phyloP scores from a whole-genome alignment of 352 stramenopile genomes.

The Phytophthora tubulina region DNA sequence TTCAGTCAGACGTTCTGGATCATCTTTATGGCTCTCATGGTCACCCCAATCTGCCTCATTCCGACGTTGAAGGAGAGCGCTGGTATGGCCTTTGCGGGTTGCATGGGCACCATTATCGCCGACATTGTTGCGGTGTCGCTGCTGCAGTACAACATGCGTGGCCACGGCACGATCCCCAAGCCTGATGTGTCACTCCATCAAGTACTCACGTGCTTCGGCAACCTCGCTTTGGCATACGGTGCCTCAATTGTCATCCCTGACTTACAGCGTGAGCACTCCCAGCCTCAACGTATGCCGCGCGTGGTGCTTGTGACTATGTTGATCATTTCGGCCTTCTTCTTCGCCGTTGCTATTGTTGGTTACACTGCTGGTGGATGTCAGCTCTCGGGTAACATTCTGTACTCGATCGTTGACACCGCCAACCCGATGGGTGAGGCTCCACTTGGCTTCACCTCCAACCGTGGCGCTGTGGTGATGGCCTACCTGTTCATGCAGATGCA shows the following conservation, averaged over 20 bases:
- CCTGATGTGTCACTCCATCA: conserved; percentile 29
- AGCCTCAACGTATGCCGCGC: conserved; percentile 30
- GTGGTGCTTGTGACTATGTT: conserved; percentile 27
- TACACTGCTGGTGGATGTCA: conserved; percentile 34
- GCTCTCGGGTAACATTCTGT: conserved; percentile 35
- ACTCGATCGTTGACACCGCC: conserved; percentile 32
- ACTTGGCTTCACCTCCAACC: conserved; percentile 33
- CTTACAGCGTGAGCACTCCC: conserved; percentile 29
- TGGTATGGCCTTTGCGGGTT: conserved; percentile 22
- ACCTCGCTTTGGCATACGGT: conserved; percentile 32
- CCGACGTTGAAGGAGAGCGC: conserved; percentile 35
- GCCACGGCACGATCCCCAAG: conserved; percentile 22
- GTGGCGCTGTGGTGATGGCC: conserved; percentile 31
- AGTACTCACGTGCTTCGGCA: conserved; percentile 31
- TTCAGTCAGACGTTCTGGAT: conserved; percentile 42
- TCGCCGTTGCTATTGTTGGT: conserved; percentile 21
- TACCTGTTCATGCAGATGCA: conserved; percentile 44
- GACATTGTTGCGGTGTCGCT: conserved; percentile 29
- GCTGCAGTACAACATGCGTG: conserved; percentile 35
- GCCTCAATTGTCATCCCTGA: conserved; percentile 33
- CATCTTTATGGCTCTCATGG: conserved; percentile 38
- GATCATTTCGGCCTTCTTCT: conserved; percentile 33
- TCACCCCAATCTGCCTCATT: conserved; percentile 25
- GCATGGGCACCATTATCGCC: conserved; percentile 35
- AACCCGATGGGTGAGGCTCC: conserved; percentile 23